Evolutionary conservation across 495 filamentous ascomycete genomes (phyloP).

Genomic region (Thermothielavioides terrestris): DNA sequence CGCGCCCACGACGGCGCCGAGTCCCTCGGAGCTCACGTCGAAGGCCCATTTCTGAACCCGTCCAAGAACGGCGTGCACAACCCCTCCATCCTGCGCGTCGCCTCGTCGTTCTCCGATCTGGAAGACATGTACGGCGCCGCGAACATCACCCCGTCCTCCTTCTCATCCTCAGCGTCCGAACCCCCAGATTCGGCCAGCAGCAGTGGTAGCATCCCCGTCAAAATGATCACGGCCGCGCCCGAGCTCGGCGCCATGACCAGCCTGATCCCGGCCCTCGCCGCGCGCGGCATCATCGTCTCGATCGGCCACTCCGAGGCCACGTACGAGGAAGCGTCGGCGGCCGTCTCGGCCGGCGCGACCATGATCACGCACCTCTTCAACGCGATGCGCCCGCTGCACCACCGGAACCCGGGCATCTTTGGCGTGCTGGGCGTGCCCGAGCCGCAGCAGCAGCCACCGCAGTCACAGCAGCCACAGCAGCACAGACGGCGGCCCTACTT

Average conservation of each 20-base stretch:
- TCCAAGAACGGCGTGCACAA: conserved; percentile 68
- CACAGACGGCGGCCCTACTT: conserved; percentile 42
- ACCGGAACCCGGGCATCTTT: conserved; percentile 78
- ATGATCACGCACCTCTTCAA: conserved; percentile 92
- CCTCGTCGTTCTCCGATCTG: conserved; percentile 48
- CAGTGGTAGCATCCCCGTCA: conserved; percentile 38
- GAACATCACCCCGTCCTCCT: conserved; percentile 42
- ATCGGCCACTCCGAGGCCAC: conserved; percentile 79
- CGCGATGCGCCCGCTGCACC: conserved; percentile 77
- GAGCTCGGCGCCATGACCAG: conserved; percentile 57
- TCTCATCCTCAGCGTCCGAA: not conserved
- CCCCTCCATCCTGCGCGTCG: conserved; percentile 49
- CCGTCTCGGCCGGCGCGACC: conserved; percentile 59
- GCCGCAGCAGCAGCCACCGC: conserved; percentile 14
- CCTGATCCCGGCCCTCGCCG: conserved; percentile 51
- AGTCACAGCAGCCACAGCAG: not conserved
- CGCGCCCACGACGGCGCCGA: conserved; percentile 57
- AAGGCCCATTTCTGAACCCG: conserved; percentile 73
- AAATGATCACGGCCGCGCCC: conserved; percentile 73
- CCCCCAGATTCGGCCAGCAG: conserved; percentile 6
- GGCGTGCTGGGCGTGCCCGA: conserved; percentile 54
- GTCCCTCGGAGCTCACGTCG: conserved; percentile 74
- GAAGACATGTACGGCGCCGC: conserved; percentile 58
- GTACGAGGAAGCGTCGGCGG: conserved; percentile 60
- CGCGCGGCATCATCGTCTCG: conserved; percentile 56